Evolutionary conservation across 805 yeast genomes (phyloP), one percentile per base, ranked within the genome.

Genomic region (Candida anglica): DNA sequence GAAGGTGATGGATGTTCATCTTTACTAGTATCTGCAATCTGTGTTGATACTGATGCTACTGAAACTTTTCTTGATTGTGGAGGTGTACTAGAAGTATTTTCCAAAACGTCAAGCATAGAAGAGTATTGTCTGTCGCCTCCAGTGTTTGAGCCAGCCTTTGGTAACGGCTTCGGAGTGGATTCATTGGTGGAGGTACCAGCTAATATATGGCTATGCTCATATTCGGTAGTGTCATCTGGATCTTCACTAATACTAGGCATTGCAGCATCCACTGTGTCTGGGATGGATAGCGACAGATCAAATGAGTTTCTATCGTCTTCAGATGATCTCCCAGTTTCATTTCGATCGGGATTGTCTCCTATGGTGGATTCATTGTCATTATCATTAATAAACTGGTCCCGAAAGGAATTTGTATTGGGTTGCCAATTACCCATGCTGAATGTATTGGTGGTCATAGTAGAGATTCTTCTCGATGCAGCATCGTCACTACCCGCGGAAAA

Each of bases 371-470:
- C 73, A 32, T 63, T 66, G 28, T 65, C 71, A 28, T 60, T 60
- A 33, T 63, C 71, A 41, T 55, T 58, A 27, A 73, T 71, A 36
- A 73, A 73, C 33, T 66, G 68, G 38, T 71, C 77, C 33, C 79
- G 56, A 47, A 52, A 72, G 25, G 58, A 59, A 20, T 58, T 62
- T 6, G 81, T 77, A 44, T 77, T 73, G 2, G 83, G 83, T 47
- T 67, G 70, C 84, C 85, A 78, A 18, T 58, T 58, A 2, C 79
- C 79, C 58, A 74, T 58, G 37, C 63, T 70, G 27, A 74, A 53
- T 2, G 65, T 66, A 41, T 21, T 45, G 25, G 40, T 44, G 35
- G 46, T 48, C 50, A 54, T 50, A 7, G 67, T 55, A 1, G 71
- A 64, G 8, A 43, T 58, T 33, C 68, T 43, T 37, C 69, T 50